Conservation (phyloP, 148 eudicot genomes). For the Spergularia marina region DNA sequence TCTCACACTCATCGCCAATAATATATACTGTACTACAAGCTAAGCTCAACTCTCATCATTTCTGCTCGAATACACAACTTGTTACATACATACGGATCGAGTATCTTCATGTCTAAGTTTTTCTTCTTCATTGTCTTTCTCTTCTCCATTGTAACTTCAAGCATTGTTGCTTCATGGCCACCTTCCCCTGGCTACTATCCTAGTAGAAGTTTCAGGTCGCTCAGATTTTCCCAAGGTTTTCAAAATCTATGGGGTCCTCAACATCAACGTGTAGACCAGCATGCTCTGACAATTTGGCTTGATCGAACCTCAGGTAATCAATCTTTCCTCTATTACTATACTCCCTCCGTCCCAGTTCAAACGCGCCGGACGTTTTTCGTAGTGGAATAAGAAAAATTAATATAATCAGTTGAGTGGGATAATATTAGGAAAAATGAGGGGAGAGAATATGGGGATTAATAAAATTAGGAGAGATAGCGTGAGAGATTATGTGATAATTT, state of each 20-base stretch:
- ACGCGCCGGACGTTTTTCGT: too few relatives aligned
- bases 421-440: too few relatives aligned
- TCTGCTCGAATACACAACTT: background rate
- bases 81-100: background rate
- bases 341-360: too few relatives aligned
- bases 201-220: slow-evolving; percentile 55
- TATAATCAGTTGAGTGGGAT: too few relatives aligned
- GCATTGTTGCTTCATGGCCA: slow-evolving; percentile 51
- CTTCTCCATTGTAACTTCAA: slow-evolving; percentile 26
- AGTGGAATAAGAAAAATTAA: too few relatives aligned
- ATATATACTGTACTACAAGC: too few relatives aligned
- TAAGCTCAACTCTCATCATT: too few relatives aligned
- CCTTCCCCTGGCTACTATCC: slow-evolving; percentile 85
- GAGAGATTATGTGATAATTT: too few relatives aligned
- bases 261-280: slow-evolving; percentile 54
- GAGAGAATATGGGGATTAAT: too few relatives aligned
- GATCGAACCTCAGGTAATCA: slow-evolving; percentile 62
- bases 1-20: background rate
- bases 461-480: too few relatives aligned
- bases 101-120: slow-evolving; percentile 29
- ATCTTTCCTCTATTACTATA: background rate
- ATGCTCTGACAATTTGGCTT: slow-evolving; percentile 71
- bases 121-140: slow-evolving; percentile 20
- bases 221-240: slow-evolving; percentile 60
- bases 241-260: slow-evolving; percentile 79